Evolutionary conservation across 2,329 filamentous ascomycete species (phyloP).

Genomic region (Fusarium xylarioides): DNA sequence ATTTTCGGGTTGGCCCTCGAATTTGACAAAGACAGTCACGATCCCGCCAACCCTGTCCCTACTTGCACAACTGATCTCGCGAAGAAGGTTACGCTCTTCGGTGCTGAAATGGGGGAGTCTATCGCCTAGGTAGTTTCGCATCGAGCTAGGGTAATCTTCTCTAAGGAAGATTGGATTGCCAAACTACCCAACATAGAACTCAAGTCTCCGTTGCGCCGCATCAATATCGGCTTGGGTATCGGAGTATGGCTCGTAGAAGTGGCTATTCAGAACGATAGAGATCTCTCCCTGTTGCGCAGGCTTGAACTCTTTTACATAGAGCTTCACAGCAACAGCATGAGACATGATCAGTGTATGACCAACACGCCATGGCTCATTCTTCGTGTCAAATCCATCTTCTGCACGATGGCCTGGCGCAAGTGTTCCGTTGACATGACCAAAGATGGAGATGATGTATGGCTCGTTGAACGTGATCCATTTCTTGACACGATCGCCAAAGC

Average conservation of each 20-base stretch:
- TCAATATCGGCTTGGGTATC: not conserved
- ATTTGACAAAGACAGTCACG: too few relatives aligned
- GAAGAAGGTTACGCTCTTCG: not conserved
- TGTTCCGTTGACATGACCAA: slow-evolving; percentile 30
- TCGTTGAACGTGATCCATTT: slow-evolving; percentile 47
- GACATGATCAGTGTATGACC: not conserved
- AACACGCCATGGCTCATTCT: not conserved
- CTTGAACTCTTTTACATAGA: not conserved
- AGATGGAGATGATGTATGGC: slow-evolving; percentile 40
- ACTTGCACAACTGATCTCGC: too few relatives aligned
- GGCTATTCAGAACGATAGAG: not conserved
- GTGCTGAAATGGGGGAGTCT: not conserved
- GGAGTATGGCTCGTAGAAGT: slow-evolving; percentile 6
- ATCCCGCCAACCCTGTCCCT: too few relatives aligned
- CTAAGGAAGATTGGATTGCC: not conserved
- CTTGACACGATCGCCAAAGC: not conserved
- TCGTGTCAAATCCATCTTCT: not conserved
- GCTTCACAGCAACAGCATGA: not conserved
- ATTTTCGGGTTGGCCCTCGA: too few relatives aligned
- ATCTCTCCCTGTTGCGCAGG: not conserved
- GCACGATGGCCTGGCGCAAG: slow-evolving; percentile 28
- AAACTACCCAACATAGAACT: not conserved
- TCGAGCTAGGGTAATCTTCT: not conserved
- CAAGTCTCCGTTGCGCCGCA: not conserved
- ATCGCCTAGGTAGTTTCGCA: not conserved